Evolutionary conservation across 2,329 filamentous ascomycete species (phyloP), one percentile per base, ranked within the genome.

Genomic region (Orbilia ellipsospora): DNA sequence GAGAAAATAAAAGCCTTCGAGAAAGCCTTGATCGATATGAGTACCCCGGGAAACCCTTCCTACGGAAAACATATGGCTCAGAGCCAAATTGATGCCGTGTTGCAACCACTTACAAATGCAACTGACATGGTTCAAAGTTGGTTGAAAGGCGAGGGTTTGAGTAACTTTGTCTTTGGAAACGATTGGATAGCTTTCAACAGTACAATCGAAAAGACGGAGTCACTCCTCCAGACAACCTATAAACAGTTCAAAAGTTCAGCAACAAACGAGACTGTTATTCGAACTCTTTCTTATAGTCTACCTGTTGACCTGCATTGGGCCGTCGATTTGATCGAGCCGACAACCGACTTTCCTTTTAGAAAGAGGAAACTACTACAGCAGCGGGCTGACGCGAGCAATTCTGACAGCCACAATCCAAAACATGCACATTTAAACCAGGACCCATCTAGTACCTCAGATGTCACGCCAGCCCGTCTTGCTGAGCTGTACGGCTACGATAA

Each of bases 271-370:
- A 66, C 69, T 2, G 50, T 80, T 12, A 69, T 77, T 4, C 62
- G 77, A 2, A 76, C 77, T 4, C 56, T 69, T 5, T 40, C 45
- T 56, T 92, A 91, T 81, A 90, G 87, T 0, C 84, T 91, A 0
- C 90, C 89, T 0, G 83, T 83, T 61, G 81, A 84, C 0, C 81
- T 91, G 7, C 83, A 85, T 60, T 78, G 83, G 54, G 83, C 88
- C 78, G 84, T 91, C 69, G 86, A 87, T 69, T 84, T 90, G 79
- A 87, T 90, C 55, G 87, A 90, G 80, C 89, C 89, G 0, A 90
- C 89, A 0, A 90, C 87, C 3, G 84, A 86, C 45, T 90, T 90
- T 70, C 86, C 87, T 2, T 72, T 78, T 60, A 69, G 54, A n/a
- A 59, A 26, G 18, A 59, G 28, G n/a, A 36, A 36, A 44, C 23